phyloP scores from a whole-genome alignment of 331 rosid species.

The Arachis monticola region DNA sequence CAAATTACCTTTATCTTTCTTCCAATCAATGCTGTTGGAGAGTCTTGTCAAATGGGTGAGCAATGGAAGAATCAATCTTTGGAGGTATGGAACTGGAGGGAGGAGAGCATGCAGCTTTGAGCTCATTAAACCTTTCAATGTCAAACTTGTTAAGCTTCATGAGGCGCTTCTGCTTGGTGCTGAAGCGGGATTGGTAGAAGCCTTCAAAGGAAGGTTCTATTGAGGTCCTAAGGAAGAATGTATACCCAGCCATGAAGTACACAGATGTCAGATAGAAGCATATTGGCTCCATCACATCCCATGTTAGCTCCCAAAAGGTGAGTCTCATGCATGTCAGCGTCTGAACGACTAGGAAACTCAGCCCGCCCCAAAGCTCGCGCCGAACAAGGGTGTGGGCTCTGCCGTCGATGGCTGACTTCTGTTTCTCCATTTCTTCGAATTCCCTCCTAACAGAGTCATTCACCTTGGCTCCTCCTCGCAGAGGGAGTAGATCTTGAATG shows the following conservation, averaged over 20 bases:
- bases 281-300: conserved; percentile 99
- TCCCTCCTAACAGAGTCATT: conserved; percentile 47
- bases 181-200: conserved; percentile 64
- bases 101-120: conserved; percentile 49
- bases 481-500: conserved; percentile 56
- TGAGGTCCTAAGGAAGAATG: conserved; percentile 79
- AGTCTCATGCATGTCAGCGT: conserved; percentile 85
- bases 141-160: conserved; percentile 69
- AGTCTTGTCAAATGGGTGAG: conserved; percentile 23
- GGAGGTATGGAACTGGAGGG: conserved; percentile 6
- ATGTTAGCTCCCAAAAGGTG: conserved; percentile 94
- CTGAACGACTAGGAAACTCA: conserved; percentile 60
- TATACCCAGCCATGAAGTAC: conserved; percentile 77
- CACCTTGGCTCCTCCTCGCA: conserved; percentile 46
- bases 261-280: conserved; percentile 80
- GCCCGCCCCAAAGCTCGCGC: conserved; percentile 81
- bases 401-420: conserved; percentile 60
- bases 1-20: background rate
- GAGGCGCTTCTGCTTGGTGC: conserved; percentile 71
- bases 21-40: conserved; percentile 16
- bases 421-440: conserved; percentile 66
- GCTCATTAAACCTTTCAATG: conserved; percentile 58
- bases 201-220: conserved; percentile 88
- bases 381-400: conserved; percentile 61
- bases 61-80: conserved; percentile 9